phyloP scores from a whole-genome alignment of 2,329 filamentous ascomycete species.

The Stromatinia cepivora region DNA sequence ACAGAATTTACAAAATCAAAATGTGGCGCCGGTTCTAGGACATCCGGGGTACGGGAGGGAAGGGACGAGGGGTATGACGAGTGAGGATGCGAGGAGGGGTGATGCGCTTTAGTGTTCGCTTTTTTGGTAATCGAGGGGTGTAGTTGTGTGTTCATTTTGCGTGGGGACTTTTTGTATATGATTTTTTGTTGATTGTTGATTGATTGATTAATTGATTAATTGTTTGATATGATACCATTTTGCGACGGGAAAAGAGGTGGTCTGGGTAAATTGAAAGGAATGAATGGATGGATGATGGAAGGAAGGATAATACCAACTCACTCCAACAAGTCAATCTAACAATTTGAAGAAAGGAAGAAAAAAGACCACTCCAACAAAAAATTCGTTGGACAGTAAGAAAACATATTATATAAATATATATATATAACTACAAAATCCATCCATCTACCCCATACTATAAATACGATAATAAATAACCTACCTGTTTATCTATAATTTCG shows the following conservation, averaged over 20 bases:
- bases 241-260: too few species aligned
- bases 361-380: background rate
- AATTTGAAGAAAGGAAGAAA: background rate
- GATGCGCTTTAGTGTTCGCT: slow-evolving; percentile 25
- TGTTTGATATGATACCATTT: slow-evolving; percentile 17
- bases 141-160: background rate
- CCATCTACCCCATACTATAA: background rate
- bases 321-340: too few species aligned
- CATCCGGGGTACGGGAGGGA: slow-evolving; percentile 35
- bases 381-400: background rate
- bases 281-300: background rate
- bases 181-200: background rate
- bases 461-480: background rate
- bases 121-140: too few species aligned
- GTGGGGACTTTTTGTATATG: background rate
- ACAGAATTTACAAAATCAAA: slow-evolving; percentile 29
- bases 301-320: background rate
- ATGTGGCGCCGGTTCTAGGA: slow-evolving; percentile 34
- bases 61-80: slow-evolving; percentile 18
- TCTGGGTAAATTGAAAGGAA: background rate
- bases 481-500: background rate
- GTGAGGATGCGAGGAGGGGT: slow-evolving; percentile 33
- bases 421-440: background rate
- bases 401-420: background rate
- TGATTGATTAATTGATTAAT: background rate